Evolutionary conservation across 2,329 filamentous ascomycete species (phyloP).

Genomic region (Fusarium subtropicale): DNA sequence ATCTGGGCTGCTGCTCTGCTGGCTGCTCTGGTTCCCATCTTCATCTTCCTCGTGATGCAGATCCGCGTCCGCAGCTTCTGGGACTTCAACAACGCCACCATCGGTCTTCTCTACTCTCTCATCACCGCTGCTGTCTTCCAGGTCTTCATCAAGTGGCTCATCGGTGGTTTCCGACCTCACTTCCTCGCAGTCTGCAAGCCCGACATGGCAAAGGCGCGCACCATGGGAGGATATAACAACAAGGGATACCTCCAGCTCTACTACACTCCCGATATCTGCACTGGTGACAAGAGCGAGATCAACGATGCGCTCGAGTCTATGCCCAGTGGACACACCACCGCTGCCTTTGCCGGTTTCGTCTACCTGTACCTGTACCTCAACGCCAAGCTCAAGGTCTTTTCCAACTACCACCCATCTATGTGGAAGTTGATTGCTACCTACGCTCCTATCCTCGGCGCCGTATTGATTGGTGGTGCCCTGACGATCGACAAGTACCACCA

Average conservation of each 20-base stretch:
- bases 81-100: constrained; percentile 77
- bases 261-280: constrained; percentile 77
- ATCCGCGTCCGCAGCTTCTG: constrained; percentile 75
- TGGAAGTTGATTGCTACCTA: constrained; percentile 77
- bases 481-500: constrained; percentile 81
- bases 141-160: constrained; percentile 80
- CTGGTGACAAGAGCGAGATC: constrained; percentile 71
- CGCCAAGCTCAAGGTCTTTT: constrained; percentile 80
- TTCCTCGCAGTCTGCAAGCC: constrained; percentile 79
- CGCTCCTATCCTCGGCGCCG: constrained; percentile 74
- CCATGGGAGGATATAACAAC: constrained; percentile 56
- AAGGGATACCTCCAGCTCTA: constrained; percentile 70
- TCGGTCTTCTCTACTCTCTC: constrained; percentile 76
- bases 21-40: constrained; percentile 72
- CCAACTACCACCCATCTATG: constrained; percentile 77
- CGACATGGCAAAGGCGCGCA: constrained; percentile 37
- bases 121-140: constrained; percentile 81
- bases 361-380: constrained; percentile 80
- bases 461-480: constrained; percentile 74
- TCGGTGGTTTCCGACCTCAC: constrained; percentile 78
- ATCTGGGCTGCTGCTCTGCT: constrained; percentile 77
- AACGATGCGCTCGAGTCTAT: constrained; percentile 77
- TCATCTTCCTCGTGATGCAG: constrained; percentile 73
- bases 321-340: constrained; percentile 79
- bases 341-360: constrained; percentile 77